Percentiles rank a stretch among this genome's conserved stretches.
Conservation (phyloP, 768 basidiomycete species). For the Tephrocybe sp. region DNA sequence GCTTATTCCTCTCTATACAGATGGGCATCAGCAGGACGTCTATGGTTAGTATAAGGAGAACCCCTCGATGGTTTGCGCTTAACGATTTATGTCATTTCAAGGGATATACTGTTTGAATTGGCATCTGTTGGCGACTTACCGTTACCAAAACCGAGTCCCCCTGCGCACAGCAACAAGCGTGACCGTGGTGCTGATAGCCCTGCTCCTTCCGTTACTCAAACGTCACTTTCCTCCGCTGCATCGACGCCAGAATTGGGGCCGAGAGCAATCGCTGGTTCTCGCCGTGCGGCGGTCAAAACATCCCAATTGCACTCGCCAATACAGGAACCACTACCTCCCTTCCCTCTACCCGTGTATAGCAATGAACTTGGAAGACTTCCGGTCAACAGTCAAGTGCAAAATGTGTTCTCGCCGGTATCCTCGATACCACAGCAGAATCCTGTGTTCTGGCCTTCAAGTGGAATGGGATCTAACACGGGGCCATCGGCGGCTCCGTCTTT, state of each 20-base stretch:
- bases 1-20: not conserved
- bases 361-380: slow-evolving; percentile 58
- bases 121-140: slow-evolving; percentile 72
- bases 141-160: slow-evolving; percentile 54
- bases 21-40: slow-evolving; percentile 44
- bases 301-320: not conserved
- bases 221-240: slow-evolving; percentile 8
- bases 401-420: not conserved
- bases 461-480: not conserved
- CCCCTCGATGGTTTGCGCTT: slow-evolving; percentile 16
- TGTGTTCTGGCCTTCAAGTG: slow-evolving; percentile 5
- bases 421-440: not conserved
- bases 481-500: slow-evolving; percentile 1
- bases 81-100: slow-evolving; percentile 19
- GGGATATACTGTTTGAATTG: slow-evolving; percentile 74
- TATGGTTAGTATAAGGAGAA: slow-evolving; percentile 31
- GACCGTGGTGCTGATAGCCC: slow-evolving; percentile 59
- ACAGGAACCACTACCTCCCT: slow-evolving; percentile 8
- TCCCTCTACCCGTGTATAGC: slow-evolving; percentile 54
- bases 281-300: slow-evolving; percentile 23
- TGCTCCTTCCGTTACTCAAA: slow-evolving; percentile 13
- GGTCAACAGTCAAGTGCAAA: slow-evolving; percentile 25
- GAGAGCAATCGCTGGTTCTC: slow-evolving; percentile 35
- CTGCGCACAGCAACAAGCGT: slow-evolving; percentile 48
- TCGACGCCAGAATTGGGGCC: slow-evolving; percentile 14